Conservation (phyloP, 1,139 yeast species). For the Pichia norvegensis region DNA sequence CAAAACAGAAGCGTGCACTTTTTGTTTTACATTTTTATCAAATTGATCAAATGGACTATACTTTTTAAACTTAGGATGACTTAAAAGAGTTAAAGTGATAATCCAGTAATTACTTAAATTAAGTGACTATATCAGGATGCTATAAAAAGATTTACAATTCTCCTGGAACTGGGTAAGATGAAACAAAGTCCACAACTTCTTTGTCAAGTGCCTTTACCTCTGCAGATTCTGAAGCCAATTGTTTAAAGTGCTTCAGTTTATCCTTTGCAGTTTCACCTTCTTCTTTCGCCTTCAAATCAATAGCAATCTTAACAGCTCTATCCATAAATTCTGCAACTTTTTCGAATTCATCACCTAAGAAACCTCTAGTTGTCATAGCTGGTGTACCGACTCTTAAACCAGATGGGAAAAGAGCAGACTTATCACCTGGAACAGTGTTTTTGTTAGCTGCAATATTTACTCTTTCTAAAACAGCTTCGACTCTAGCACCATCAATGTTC, state of each 20-base stretch:
- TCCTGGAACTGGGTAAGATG: constrained; percentile 73
- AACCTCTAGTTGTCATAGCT: constrained; percentile 96
- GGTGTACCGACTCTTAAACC: constrained; percentile 97
- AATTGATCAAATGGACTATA: no score
- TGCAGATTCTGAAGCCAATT: constrained; percentile 49
- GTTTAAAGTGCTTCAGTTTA: constrained; percentile 55
- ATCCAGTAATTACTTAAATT: no score
- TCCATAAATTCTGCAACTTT: constrained; percentile 74
- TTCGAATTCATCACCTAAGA: constrained; percentile 68
- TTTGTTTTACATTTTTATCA: no score
- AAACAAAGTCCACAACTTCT: constrained; percentile 62
- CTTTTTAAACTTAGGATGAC: no score
- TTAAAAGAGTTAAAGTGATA: no score
- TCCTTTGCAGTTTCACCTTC: constrained; percentile 55
- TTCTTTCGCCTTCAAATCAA: constrained; percentile 52
- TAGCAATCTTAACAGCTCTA: constrained; percentile 63
- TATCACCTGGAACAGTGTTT: constrained; percentile 94
- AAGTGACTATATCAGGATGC: background rate
- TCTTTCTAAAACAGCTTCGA: constrained; percentile 83
- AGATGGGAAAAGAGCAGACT: constrained; percentile 89
- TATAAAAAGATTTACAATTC: constrained; percentile 33
- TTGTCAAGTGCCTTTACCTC: constrained; percentile 52
- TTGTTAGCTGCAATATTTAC: constrained; percentile 92
- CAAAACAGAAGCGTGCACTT: no score
- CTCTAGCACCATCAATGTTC: constrained; percentile 91